Conservation (phyloP, 1,139 yeast genomes). For the Kodamaea derodonti region DNA sequence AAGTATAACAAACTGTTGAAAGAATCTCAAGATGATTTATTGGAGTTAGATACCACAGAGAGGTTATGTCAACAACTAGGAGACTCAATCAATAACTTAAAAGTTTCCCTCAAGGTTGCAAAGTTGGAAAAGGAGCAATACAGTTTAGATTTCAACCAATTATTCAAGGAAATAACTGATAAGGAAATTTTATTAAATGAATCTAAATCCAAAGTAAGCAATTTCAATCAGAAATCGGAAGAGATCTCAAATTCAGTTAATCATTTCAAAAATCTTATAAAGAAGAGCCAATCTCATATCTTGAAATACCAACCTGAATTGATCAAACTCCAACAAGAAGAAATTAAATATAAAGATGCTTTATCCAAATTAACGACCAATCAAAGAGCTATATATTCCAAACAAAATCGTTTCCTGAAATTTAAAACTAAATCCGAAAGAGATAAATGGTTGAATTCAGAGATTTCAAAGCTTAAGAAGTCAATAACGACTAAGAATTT, state of each 20-base stretch:
- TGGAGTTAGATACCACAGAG: conserved; percentile 48
- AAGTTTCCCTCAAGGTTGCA: conserved; percentile 35
- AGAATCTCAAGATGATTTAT: conserved; percentile 40
- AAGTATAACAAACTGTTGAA: conserved; percentile 51
- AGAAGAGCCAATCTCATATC: conserved; percentile 21
- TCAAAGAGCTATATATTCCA: conserved; percentile 65
- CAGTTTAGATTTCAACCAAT: conserved; percentile 46
- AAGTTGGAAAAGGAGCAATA: conserved; percentile 51
- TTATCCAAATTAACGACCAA: conserved; percentile 45
- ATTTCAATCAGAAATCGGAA: conserved; percentile 14
- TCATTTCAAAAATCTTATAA: conserved; percentile 18
- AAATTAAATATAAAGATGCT: conserved; percentile 34
- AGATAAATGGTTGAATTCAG: conserved; percentile 60
- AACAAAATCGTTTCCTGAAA: conserved; percentile 67
- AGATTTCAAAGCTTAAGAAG: conserved; percentile 21
- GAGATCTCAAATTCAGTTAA: conserved; percentile 15
- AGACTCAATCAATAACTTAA: conserved; percentile 40
- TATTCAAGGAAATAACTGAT: conserved; percentile 35
- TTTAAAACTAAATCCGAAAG: conserved; percentile 58
- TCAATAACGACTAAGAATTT: conserved; percentile 20
- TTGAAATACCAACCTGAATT: conserved; percentile 39
- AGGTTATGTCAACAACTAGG: conserved; percentile 43
- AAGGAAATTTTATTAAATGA: conserved; percentile 40
- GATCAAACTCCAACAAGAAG: conserved; percentile 35
- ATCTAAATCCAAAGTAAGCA: conserved; percentile 16